Base-by-base conservation (phyloP, 1,284 basidiomycete genomes). In the Polyporus tsugae region DNA sequence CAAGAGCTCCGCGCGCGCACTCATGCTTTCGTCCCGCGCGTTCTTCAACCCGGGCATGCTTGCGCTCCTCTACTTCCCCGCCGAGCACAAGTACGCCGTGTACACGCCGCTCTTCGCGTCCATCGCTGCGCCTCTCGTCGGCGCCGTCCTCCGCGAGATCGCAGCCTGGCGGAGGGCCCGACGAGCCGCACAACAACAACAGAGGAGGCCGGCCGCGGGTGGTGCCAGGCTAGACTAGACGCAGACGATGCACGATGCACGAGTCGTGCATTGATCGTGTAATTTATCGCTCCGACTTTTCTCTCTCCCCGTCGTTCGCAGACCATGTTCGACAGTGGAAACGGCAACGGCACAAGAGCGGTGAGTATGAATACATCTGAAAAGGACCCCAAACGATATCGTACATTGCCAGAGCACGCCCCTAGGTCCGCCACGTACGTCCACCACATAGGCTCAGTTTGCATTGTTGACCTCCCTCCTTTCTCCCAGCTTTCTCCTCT, bases 1-100 rank as follows among this genome's bases (percentile, higher is more conserved):
- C 57, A 78, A 82, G 53, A 84, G 89, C 72, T 93, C 94, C 1
- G 85, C 88, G 7, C 80, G 85, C 69, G 95, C 96, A 0, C 81
- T 92, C 41, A 85, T 83, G 0, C 84, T 93, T 44, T 89, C 96
- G 2, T 97, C 95, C 17, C 86, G 91, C 52, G 98, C 98, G 0
- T 99, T 99, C 84, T 99, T 98, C 83, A 95, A 96, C 78, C 98
- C 97, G 0, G 92, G 91, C 42, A 99, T 99, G 97, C 83, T 99
- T 74, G 96, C 94, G 6, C 81, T 98, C 76, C 85, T 99, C 33
- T 99, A 99, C 80, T 99, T 99, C 81, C 96, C 96, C 33, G 91
- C 95, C 35, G 96, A 98, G 77, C 96, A 98, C 83, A 97, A 94
- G 78, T 95, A 96, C 78, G 96, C 96, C 1, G 94, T 98, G 4